phyloP scores from a whole-genome alignment of 208 protist species.

The Leishmania major region DNA sequence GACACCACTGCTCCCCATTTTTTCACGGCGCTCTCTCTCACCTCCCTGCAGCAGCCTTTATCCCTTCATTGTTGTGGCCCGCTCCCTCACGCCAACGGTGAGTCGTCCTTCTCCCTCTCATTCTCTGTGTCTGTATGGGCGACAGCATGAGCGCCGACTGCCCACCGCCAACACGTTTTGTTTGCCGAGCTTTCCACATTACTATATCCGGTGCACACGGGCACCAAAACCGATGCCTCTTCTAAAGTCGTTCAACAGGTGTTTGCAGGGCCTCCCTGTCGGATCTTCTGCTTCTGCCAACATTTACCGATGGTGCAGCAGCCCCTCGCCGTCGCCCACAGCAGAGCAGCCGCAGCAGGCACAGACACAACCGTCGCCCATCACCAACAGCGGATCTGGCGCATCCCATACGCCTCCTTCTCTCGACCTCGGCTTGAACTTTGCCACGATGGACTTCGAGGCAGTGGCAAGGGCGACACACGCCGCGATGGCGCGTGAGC shows the following conservation, averaged over 20 bases:
- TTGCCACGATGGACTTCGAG: constrained; percentile 68
- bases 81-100: neutral
- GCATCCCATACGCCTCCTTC: neutral
- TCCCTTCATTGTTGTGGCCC: neutral
- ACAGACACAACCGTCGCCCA: neutral
- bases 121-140: neutral
- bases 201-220: neutral
- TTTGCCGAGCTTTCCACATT: no score
- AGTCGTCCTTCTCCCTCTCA: neutral
- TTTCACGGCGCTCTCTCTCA: neutral
- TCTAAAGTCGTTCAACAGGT: neutral
- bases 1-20: neutral
- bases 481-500: constrained; percentile 37
- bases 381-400: neutral
- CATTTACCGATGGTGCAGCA: constrained; percentile 24
- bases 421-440: constrained; percentile 50
- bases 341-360: neutral
- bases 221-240: neutral
- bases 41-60: neutral
- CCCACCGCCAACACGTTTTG: neutral
- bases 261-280: constrained; percentile 7
- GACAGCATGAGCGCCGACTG: neutral
- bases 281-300: constrained; percentile 7
- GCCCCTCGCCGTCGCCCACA: neutral
- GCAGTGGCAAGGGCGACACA: constrained; percentile 42